Base-by-base conservation (phyloP, 495 filamentous ascomycete species). In the Hypoxylon fragiforme region DNA sequence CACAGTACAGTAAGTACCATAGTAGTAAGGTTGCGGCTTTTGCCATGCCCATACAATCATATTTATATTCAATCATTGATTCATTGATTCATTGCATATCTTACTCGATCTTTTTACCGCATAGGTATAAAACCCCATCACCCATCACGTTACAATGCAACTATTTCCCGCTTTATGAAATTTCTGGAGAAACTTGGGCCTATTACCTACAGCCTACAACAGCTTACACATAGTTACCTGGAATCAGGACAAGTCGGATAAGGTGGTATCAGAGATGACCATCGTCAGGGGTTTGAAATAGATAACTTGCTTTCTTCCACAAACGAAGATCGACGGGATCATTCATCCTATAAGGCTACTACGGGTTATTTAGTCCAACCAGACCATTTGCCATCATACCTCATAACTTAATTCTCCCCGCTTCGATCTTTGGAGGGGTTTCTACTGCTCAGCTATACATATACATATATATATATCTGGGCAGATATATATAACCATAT, bases 191-290 rank as follows among this genome's bases (percentile, higher is more conserved):
- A n/a, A n/a, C n/a, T n/a, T n/a, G n/a, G n/a, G n/a, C n/a, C n/a
- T n/a, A n/a, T n/a, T n/a, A n/a, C n/a, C n/a, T n/a, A n/a, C n/a
- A n/a, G n/a, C n/a, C n/a, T n/a, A n/a, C n/a, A n/a, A n/a, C n/a
- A n/a, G n/a, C n/a, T n/a, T n/a, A n/a, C n/a, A n/a, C n/a, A n/a
- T n/a, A n/a, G n/a, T n/a, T n/a, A n/a, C n/a, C n/a, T n/a, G n/a
- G n/a, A n/a, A n/a, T n/a, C n/a, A n/a, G n/a, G n/a, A n/a, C n/a
- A 28, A 28, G 24, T 28, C 19, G 11, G 26, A 50, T 24, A 44
- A 44, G 58, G 58, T 62, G 41, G 58, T 49, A 61, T 61, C 31
- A 36, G 51, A 51, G 42, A 56, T 51, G 24, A 28, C 24, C 4
- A 9, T 4, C 4, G 24, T 28, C 24, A 28, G 24, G 24, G 24